A percentile compares a stretch with the other conserved stretches of the same genome.
Conservation (phyloP, 1,139 yeast genomes). For the Saccharomyces hybrid region DNA sequence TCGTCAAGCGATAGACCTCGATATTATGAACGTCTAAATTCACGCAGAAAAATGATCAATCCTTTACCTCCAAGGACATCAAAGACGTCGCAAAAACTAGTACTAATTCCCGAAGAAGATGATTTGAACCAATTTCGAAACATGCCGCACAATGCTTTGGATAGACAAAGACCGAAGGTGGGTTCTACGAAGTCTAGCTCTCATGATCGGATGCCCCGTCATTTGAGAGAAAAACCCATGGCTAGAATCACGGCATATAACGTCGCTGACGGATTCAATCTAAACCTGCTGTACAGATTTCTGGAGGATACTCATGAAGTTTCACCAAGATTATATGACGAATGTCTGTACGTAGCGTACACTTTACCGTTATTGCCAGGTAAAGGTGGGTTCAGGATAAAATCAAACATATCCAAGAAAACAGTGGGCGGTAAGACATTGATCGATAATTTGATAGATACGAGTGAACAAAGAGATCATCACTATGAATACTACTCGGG, state of each 20-base stretch:
- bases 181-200: background rate
- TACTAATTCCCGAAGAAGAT: slow-evolving; percentile 69
- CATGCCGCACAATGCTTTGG: background rate
- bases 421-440: slow-evolving; percentile 51
- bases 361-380: slow-evolving; percentile 84
- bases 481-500: slow-evolving; percentile 88
- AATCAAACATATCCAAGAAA: slow-evolving; percentile 66
- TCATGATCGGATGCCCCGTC: background rate
- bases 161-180: background rate
- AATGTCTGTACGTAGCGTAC: slow-evolving; percentile 84
- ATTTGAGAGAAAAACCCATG: slow-evolving; percentile 31
- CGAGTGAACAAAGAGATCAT: slow-evolving; percentile 79
- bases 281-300: slow-evolving; percentile 57
- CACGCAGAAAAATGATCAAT: slow-evolving; percentile 48
- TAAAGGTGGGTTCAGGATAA: slow-evolving; percentile 72
- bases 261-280: slow-evolving; percentile 72
- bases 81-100: slow-evolving; percentile 77
- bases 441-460: slow-evolving; percentile 71
- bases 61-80: slow-evolving; percentile 80
- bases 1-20: slow-evolving; percentile 28
- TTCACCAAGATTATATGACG: slow-evolving; percentile 80
- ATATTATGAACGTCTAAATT: slow-evolving; percentile 12
- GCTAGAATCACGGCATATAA: slow-evolving; percentile 87
- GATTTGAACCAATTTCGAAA: slow-evolving; percentile 11
- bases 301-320: slow-evolving; percentile 67